Percentiles rank a stretch among this genome's conserved stretches.
Evolutionary conservation across 495 filamentous ascomycete species (phyloP).

Genomic region (Trichoderma asperelloides): DNA sequence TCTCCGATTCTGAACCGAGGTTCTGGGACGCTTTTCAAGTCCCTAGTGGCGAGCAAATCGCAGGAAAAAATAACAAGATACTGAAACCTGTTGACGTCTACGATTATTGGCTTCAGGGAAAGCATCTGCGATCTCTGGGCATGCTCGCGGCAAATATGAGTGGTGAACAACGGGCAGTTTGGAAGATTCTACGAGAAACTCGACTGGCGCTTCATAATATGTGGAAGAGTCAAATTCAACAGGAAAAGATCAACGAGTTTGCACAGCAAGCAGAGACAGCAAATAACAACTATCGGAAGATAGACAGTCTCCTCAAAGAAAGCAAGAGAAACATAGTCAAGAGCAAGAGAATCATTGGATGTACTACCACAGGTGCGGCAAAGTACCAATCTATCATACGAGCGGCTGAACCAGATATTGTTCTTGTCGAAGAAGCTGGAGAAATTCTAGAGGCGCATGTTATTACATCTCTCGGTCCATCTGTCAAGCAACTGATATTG

Average conservation of each 20-base stretch:
- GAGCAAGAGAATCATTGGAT: constrained; percentile 57
- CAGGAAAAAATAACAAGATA: constrained; percentile 26
- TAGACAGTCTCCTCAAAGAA: constrained; percentile 36
- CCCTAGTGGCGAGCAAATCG: background rate
- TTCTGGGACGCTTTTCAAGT: background rate
- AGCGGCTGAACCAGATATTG: constrained; percentile 40
- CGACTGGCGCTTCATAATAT: constrained; percentile 25
- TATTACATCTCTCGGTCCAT: constrained; percentile 49
- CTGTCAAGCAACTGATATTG: constrained; percentile 58
- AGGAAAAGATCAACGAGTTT: constrained; percentile 40
- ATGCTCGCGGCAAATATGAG: constrained; percentile 17
- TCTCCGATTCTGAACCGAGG: background rate
- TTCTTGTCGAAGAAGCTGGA: constrained; percentile 71
- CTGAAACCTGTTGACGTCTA: constrained; percentile 45
- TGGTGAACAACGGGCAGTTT: constrained; percentile 29
- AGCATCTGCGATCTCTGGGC: constrained; percentile 34
- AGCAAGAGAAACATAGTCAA: constrained; percentile 37
- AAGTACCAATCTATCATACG: constrained; percentile 48
- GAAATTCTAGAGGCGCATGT: constrained; percentile 69
- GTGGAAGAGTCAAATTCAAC: constrained; percentile 44
- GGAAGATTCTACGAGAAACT: constrained; percentile 37
- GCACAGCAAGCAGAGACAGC: constrained; percentile 26
- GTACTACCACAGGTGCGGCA: constrained; percentile 68
- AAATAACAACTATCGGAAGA: constrained; percentile 31
- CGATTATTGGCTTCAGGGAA: constrained; percentile 45